phyloP scores from a whole-genome alignment of 2,329 filamentous ascomycete genomes.

The Penicillium sp. region DNA sequence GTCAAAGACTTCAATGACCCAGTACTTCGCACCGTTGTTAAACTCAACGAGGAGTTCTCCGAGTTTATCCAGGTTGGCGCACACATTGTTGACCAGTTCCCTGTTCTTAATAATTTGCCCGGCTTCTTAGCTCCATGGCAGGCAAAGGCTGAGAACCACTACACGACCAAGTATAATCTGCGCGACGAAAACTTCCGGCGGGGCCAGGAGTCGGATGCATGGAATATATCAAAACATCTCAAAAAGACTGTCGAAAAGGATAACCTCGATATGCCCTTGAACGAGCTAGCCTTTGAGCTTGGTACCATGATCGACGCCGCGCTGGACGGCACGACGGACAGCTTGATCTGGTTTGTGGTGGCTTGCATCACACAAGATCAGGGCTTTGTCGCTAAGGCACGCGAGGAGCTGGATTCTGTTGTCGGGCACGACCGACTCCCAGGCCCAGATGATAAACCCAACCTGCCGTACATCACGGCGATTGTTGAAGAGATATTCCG shows the following conservation, averaged over 20 bases:
- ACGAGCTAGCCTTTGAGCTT: background rate
- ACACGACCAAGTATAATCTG: background rate
- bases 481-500: constrained; percentile 33
- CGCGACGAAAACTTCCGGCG: background rate
- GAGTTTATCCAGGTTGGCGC: background rate
- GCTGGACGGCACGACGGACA: background rate
- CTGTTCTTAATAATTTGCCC: constrained; percentile 46
- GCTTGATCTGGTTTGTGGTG: background rate
- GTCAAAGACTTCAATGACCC: background rate
- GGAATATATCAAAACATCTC: background rate
- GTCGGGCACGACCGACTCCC: constrained; percentile 34
- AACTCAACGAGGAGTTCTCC: background rate
- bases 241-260: background rate
- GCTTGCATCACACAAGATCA: background rate
- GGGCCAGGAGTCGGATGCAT: background rate
- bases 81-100: constrained; percentile 46
- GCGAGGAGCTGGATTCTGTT: constrained; percentile 17
- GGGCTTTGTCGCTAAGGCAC: constrained; percentile 13
- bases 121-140: constrained; percentile 50
- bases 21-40: background rate
- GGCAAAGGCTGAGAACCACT: constrained; percentile 18
- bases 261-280: background rate
- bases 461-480: constrained; percentile 31
- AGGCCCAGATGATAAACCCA: constrained; percentile 21
- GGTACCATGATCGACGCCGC: background rate